Evolutionary conservation across 306 rosid species (phyloP), one percentile per base, ranked within the genome.

Genomic region (Boehmeria nivea): DNA sequence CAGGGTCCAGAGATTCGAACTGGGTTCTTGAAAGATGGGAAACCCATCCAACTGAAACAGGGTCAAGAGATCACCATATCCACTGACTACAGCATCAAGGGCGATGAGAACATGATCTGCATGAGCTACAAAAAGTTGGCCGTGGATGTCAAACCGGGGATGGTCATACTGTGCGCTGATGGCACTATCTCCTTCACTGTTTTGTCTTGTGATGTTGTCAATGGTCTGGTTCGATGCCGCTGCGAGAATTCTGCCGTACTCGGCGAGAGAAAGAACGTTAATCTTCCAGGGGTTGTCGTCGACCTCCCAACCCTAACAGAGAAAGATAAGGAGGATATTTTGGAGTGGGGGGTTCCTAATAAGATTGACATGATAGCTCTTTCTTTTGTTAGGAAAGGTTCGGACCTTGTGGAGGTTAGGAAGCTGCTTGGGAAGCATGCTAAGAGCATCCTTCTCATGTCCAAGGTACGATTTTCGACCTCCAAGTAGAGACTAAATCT

Each of bases 1-100:
- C 59, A 91, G 98, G 98, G 98, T 56, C 96, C 98, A 11, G 98
- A 87, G 87, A 91, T 91, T 75, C 85, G 98, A 72, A 91, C 98
- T 51, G 98, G 98, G 33, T 91, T 91, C 81, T 75, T 91, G 65
- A 87, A 84, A 76, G 98, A 87, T 19, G 63, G 72, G 34, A 91
- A 91, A 54, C 87, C 98, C 17, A 38, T 91, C 66, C 93, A 91
- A 60, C 74, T 91, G 28, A 76, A 57, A 62, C 94, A 56, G 54
- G 96, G 95, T 51, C 75, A 78, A 12, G 96, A 91, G 51, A 82
- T 91, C 76, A 87, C 79, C 43, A 69, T 91, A 68, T 87, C 98
- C 24, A 87, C 94, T 10, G 98, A 87, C 72, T 91, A 91, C 57
- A 66, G 63, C 81, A 21, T 91, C 57, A 81, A 87, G 86, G 98